Percentiles rank a stretch among this genome's conserved stretches.
These are phyloP conservation scores for Russula dissimulans DNA, from an alignment of 768 basidiomycete genomes.

Conservation along the genomic window DNA sequence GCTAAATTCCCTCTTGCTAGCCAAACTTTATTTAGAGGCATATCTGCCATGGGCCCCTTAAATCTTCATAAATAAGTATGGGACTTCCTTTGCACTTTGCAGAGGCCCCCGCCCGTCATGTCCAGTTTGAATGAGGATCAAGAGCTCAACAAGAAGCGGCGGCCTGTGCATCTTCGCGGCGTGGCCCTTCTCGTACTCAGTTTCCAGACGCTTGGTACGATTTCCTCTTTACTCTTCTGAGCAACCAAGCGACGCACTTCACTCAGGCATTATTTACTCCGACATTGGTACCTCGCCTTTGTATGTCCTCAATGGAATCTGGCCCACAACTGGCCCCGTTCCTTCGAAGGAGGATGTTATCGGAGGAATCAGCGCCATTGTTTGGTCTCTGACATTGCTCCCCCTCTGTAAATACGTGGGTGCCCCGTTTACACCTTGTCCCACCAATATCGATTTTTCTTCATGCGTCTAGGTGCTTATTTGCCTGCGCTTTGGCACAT, in stretches of 20 bases:
- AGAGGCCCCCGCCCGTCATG: not conserved
- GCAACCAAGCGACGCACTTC: not conserved
- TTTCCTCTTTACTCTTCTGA: not conserved
- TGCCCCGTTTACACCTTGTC: not conserved
- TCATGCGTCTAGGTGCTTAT: constrained; percentile 34
- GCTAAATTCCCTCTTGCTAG: not conserved
- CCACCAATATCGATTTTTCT: not conserved
- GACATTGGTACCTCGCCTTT: constrained; percentile 51
- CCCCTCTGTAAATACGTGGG: constrained; percentile 58
- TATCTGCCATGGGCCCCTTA: constrained; percentile 10
- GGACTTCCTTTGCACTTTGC: no score
- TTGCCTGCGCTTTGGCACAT: constrained; percentile 39
- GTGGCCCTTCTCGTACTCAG: constrained; percentile 23
- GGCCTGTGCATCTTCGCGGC: constrained; percentile 4
- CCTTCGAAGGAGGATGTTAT: constrained; percentile 54
- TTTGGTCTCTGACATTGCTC: constrained; percentile 54
- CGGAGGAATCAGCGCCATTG: constrained; percentile 51
- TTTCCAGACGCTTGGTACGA: constrained; percentile 27
- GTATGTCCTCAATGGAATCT: constrained; percentile 59
- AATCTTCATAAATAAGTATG: not conserved
- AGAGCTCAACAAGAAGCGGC: not conserved
- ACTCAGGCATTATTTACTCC: constrained; percentile 33
- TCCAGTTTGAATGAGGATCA: not conserved
- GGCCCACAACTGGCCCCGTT: constrained; percentile 37
- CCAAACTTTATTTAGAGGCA: constrained; percentile 4